These are phyloP conservation scores for Apiotrichum mycotoxinovorans DNA, from an alignment of 1,284 basidiomycete genomes.

Conservation along the genomic window DNA sequence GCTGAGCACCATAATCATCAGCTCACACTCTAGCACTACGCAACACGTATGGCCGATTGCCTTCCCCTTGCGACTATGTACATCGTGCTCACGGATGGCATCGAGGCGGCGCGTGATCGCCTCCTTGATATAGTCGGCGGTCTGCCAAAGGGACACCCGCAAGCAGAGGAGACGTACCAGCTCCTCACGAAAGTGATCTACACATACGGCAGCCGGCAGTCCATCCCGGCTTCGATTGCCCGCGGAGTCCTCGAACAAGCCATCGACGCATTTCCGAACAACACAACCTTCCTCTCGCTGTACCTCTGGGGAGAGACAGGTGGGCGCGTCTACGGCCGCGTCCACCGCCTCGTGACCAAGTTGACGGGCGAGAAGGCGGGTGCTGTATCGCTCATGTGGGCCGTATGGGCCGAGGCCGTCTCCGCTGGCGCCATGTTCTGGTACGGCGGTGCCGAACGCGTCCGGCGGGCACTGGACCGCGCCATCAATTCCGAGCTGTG, in stretches of 20 bases:
- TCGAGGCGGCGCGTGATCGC: constrained; percentile 21
- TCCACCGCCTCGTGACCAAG: constrained; percentile 40
- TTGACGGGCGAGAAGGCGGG: constrained; percentile 27
- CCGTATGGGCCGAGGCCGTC: constrained; percentile 45
- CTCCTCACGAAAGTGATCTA: constrained; percentile 45
- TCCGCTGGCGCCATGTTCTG: constrained; percentile 36
- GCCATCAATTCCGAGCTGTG: constrained; percentile 35
- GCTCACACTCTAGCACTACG: constrained; percentile 22
- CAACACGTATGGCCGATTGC: constrained; percentile 5
- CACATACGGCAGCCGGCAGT: constrained; percentile 32
- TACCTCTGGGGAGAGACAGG: constrained; percentile 49
- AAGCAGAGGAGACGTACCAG: constrained; percentile 47
- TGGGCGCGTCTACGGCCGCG: constrained; percentile 48
- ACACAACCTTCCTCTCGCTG: constrained; percentile 50
- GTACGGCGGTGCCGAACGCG: constrained; percentile 42
- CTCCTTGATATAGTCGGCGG: constrained; percentile 15
- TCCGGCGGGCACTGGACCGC: constrained; percentile 39
- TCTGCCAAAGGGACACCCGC: constrained; percentile 22
- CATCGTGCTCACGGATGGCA: constrained; percentile 25
- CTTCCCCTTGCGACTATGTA: constrained; percentile 35
- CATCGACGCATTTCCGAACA: constrained; percentile 48
- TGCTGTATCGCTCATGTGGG: constrained; percentile 38
- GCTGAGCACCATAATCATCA: neutral
- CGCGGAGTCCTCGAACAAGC: constrained; percentile 48
- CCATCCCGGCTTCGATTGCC: constrained; percentile 36